These are phyloP conservation scores for Geopyxis carbonaria DNA, from an alignment of 495 filamentous ascomycete species.

Conservation along the genomic window DNA sequence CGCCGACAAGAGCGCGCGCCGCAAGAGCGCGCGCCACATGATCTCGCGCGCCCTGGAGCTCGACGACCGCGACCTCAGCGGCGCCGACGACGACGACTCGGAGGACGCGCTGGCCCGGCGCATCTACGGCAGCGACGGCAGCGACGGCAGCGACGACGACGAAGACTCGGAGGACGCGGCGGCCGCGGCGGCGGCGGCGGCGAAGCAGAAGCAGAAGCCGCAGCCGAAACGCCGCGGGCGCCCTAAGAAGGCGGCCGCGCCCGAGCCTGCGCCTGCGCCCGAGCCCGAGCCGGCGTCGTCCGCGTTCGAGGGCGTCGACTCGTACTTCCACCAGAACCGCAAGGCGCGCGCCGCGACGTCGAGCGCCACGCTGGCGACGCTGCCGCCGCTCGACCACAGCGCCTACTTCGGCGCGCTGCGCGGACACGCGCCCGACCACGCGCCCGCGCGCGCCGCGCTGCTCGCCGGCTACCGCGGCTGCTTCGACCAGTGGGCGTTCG, in stretches of 20 bases:
- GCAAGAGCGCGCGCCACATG: slow-evolving; percentile 51
- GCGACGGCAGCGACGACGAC: slow-evolving; percentile 27
- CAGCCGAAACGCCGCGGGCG: too few species aligned
- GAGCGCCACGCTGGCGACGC: slow-evolving; percentile 61
- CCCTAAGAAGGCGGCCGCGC: slow-evolving; percentile 17
- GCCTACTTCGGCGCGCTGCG: slow-evolving; percentile 66
- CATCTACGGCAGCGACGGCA: slow-evolving; percentile 32
- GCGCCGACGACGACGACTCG: slow-evolving; percentile 54
- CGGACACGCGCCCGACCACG: slow-evolving; percentile 52
- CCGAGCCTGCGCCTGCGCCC: too few species aligned
- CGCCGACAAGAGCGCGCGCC: slow-evolving; percentile 67
- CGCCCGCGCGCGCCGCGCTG: slow-evolving; percentile 51
- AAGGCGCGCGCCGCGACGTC: slow-evolving; percentile 68
- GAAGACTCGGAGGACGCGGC: slow-evolving; percentile 25
- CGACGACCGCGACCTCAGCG: slow-evolving; percentile 40
- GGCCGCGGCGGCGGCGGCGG: slow-evolving; percentile 3
- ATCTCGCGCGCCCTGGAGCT: slow-evolving; percentile 12
- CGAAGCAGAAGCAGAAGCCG: slow-evolving; percentile 27
- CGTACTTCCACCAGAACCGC: slow-evolving; percentile 85
- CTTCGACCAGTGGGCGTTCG: slow-evolving; percentile 86
- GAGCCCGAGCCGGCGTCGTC: slow-evolving; percentile 41
- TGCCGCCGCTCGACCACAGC: slow-evolving; percentile 67
- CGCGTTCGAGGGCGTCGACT: slow-evolving; percentile 69
- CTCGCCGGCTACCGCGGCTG: slow-evolving; percentile 57
- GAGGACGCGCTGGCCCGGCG: slow-evolving; percentile 1